A percentile compares a stretch with the other conserved stretches of the same genome.
Conservation (phyloP, 169 alveolate genomes). For the Eimeria praecox region DNA sequence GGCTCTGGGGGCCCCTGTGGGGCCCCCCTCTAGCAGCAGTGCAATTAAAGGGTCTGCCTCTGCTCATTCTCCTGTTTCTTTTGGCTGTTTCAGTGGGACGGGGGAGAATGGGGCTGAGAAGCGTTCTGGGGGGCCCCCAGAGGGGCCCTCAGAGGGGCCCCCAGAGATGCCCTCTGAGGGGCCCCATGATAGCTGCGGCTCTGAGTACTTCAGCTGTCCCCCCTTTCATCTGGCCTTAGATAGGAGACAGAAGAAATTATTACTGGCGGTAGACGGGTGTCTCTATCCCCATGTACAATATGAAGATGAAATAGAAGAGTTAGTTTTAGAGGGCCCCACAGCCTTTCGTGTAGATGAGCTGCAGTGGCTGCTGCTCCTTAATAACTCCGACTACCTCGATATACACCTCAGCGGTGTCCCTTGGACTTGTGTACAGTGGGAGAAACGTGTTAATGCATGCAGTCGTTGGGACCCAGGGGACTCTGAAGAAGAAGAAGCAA, state of each 20-base stretch:
- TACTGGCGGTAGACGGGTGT: conserved; percentile 32
- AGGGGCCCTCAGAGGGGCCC: background rate
- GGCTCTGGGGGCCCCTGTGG: background rate
- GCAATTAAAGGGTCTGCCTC: too few relatives aligned
- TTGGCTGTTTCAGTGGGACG: too few relatives aligned
- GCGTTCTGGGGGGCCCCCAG: background rate
- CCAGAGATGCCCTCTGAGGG: background rate
- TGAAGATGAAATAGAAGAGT: background rate
- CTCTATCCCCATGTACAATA: conserved; percentile 19
- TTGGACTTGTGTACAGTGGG: conserved; percentile 12
- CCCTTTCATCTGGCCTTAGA: conserved; percentile 45
- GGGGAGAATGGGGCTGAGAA: too few relatives aligned
- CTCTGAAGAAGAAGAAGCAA: background rate
- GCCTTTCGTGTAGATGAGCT: conserved; percentile 67
- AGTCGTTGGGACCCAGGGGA: background rate
- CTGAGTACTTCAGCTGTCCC: conserved; percentile 49
- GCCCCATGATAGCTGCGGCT: background rate
- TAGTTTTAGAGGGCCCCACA: background rate
- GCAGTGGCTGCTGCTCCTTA: conserved; percentile 53
- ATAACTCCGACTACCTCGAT: conserved; percentile 7
- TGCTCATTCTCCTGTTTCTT: background rate
- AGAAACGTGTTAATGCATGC: background rate
- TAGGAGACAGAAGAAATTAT: background rate
- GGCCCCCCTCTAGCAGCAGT: background rate
- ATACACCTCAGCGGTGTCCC: conserved; percentile 47